Base-by-base conservation (phyloP, 1,139 yeast genomes). In the Pichia norvegensis region DNA sequence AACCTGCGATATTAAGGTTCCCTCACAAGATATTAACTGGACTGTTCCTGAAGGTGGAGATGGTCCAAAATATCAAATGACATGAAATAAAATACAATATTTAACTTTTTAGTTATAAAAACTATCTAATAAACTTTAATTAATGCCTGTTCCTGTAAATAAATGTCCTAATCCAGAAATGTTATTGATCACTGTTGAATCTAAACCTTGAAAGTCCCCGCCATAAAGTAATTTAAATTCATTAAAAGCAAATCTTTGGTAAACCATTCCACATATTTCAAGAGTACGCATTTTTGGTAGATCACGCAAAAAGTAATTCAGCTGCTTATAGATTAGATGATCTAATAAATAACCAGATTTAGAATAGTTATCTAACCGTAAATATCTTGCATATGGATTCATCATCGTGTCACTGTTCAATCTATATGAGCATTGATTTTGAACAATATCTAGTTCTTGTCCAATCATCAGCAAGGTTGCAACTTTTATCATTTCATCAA, bases 31-130 rank as follows among this genome's bases (percentile, higher is more conserved):
- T 62, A 92, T 92, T 52, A 75, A 78, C 61, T 92, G 98, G 98
- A 76, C 81, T 9, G 95, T 87, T 16, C 98, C 98, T 4, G 97
- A 92, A 68, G 97, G 98, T 51, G 97, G 97, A 36, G 97, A 84
- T 62, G 98, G 98, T 10, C 98, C 98, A 49, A 92, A 90, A 65
- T 90, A 90, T 65, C 81, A 78, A 63, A 78, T 83, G 82, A 78
- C 88, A 2, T 83, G n/a, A 35, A 48, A 36, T 29, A 6, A 9
- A 21, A 17, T 16, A 13, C n/a, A 35, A n/a, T n/a, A n/a, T n/a
- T n/a, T n/a, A n/a, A n/a, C n/a, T n/a, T n/a, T n/a, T n/a, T n/a
- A n/a, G n/a, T n/a, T 29, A 23, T 19, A 16, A 8, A 41, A 33
- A 38, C 29, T 27, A 16, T 17, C 21, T 21, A 23, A 21, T 19